A percentile compares a stretch with the other conserved stretches of the same genome.
Conservation (phyloP, 2,329 filamentous ascomycete species). For the Aureobasidium namibiae region DNA sequence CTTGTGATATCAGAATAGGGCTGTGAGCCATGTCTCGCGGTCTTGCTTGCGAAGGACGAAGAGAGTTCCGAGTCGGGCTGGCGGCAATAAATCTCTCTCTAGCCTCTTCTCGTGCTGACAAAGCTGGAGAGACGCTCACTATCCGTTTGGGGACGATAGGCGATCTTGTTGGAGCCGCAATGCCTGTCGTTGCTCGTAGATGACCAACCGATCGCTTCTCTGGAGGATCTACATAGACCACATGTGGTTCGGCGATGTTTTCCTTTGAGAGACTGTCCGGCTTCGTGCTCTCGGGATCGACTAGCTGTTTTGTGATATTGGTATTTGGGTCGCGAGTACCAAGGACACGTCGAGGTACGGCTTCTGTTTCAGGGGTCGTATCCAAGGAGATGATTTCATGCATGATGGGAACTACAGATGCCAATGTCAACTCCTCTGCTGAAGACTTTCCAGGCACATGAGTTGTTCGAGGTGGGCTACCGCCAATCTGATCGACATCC, state of each 20-base stretch:
- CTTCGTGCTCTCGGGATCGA: not conserved
- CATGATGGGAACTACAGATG: too few species aligned
- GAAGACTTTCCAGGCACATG: not conserved
- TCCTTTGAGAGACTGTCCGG: not conserved
- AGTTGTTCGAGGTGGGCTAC: not conserved
- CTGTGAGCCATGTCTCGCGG: not conserved
- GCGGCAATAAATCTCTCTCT: not conserved
- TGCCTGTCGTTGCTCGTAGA: slow-evolving; percentile 17
- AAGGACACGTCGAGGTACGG: not conserved
- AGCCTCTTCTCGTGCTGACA: not conserved
- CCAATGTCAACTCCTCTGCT: not conserved
- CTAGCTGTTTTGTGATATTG: not conserved
- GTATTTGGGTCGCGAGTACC: slow-evolving; percentile 1
- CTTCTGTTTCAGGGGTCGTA: not conserved
- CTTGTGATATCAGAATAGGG: not conserved
- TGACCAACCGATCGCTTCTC: slow-evolving; percentile 18
- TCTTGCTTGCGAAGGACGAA: not conserved
- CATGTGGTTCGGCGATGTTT: not conserved
- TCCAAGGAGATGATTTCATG: not conserved
- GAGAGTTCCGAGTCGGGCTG: not conserved
- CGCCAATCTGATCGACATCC: slow-evolving; percentile 13
- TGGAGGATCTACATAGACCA: not conserved
- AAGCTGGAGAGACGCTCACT: not conserved
- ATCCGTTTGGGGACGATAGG: not conserved
- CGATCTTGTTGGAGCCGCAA: not conserved